Evolutionary conservation across 768 basidiomycete species (phyloP), one percentile per base, ranked within the genome.

Genomic region (Mycena epipterygia): DNA sequence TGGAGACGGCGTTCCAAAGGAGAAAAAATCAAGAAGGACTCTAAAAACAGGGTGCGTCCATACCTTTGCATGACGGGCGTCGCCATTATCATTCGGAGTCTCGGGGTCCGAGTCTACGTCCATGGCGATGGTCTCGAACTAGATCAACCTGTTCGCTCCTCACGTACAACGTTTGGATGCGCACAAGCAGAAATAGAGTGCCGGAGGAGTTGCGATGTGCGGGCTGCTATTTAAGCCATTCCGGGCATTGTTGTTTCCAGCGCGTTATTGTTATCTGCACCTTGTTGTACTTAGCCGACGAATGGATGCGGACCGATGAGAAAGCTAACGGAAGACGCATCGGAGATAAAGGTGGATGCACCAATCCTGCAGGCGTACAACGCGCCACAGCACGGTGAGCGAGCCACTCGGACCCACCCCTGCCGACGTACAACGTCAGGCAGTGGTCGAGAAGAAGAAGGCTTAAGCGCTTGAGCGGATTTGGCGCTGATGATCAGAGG

Each of bases 131-230:
- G 25, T 41, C 39, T 39, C 41, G 52, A 53, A 63, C 61, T 59
- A 58, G 55, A 42, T 58, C 41, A 51, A 60, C 48, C 23, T 53
- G 67, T 48, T 70, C 62, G 48, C 68, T 70, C 68, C 68, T 51
- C 48, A 55, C 68, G 57, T 70, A 64, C 62, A 64, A 70, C 57
- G 68, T 60, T 49, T 41, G 68, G 68, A 64, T 25, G 60, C 59
- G 67, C 39, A 41, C 58, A 60, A 68, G 66, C 58, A 53, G 57
- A 4, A n/a, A 41, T 30, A 44, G 23, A 56, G 32, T 46, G 64
- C 25, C 56, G 48, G 46, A 41, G 14, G 56, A 58, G 37, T 60
- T 48, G 39, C 17, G 35, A 44, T n/a, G 33, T 37, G 42, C n/a
- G n/a, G 29, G 29, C 58, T 59, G 39, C 41, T 61, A 53, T 67